These are phyloP conservation scores for Senna tora DNA, from an alignment of 306 rosid species.

Conservation along the genomic window DNA sequence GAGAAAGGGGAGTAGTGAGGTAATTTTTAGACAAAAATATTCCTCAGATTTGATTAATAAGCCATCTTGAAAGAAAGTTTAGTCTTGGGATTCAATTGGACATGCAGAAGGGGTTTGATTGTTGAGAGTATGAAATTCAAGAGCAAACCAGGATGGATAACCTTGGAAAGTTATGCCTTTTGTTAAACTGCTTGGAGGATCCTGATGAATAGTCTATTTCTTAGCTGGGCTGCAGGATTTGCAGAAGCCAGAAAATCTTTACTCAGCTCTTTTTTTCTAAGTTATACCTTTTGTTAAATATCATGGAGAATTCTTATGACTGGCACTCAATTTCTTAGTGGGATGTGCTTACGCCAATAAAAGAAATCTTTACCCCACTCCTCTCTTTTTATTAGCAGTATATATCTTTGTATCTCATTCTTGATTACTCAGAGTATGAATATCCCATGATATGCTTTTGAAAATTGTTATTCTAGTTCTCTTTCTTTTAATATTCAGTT, in stretches of 20 bases:
- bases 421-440: background rate
- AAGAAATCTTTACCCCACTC: no score
- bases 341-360: no score
- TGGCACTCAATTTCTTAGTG: no score
- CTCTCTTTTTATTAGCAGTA: background rate
- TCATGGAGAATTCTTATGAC: no score
- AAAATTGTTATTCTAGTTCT: constrained; percentile 26
- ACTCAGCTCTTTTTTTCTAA: background rate
- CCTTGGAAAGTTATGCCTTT: background rate
- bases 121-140: background rate
- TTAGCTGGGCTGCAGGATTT: background rate
- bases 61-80: background rate
- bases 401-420: background rate
- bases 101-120: background rate
- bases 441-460: background rate
- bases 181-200: background rate
- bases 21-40: background rate
- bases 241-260: background rate
- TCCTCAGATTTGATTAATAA: background rate
- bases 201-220: no score
- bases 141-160: background rate
- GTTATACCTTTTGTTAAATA: no score
- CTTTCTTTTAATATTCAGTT: constrained; percentile 14
- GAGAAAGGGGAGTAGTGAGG: background rate
- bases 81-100: background rate